Evolutionary conservation across 495 filamentous ascomycete species (phyloP), one percentile per base, ranked within the genome.

Genomic region (Penicillium bialowiezense): DNA sequence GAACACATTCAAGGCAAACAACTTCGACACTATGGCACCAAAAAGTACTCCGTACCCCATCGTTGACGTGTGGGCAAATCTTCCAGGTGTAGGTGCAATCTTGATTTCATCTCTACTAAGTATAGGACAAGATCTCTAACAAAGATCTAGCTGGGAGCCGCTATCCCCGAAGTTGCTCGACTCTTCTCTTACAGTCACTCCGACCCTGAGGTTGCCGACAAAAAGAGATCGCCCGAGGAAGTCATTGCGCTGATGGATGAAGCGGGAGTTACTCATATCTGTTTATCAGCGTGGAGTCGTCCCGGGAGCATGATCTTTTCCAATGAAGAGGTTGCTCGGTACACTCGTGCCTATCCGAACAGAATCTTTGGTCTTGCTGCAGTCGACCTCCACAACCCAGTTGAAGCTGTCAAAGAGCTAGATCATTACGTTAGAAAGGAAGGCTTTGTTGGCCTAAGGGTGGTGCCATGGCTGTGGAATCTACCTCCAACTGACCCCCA

Each of bases 391-490:
- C 44, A 21, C 5, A 35, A 48, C 18, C 44, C 44, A 0, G 33
- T 48, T n/a, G 15, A 18, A 7, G 32, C 32, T 10, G 44, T 39
- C 15, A 48, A 39, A 24, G 44, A 48, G n/a, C 14, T 48, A 18
- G 44, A 48, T 18, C 14, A 39, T 5, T 48, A 48, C 34, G 44
- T 48, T 9, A 36, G 31, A 18, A 14, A 1, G 8, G 34, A 46
- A 14, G 44, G 32, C 13, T 48, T 48, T 28, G 18, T 20, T 14
- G 32, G 44, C 3, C 9, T 48, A 2, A 37, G 44, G 3, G 33
- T 48, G 13, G 44, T 48, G 31, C 34, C 44, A 5, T 48, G 44
- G 44, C 23, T 48, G 10, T 48, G 44, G 44, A 26, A 21, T 38
- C 23, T 48, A n/a, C 32, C 44, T 1, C 44, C 44, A 4, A 38